Evolutionary conservation across 2,329 filamentous ascomycete genomes (phyloP).

Genomic region (Dichotomopilus funicola): DNA sequence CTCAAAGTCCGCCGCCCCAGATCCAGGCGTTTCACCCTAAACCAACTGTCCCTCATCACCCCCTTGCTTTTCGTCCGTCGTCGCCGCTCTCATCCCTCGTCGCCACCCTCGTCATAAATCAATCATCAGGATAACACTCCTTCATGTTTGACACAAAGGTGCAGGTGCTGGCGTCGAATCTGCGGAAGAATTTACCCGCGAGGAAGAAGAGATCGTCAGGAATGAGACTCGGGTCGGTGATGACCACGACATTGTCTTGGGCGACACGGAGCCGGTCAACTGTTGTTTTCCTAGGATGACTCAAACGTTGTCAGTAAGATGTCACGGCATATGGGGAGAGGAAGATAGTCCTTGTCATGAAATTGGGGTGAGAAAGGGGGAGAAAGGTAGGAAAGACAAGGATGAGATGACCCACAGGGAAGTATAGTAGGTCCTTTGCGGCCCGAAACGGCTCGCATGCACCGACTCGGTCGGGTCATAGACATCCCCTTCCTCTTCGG

Average conservation of each 20-base stretch:
- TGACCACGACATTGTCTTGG: slow-evolving; percentile 71
- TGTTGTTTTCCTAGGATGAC: slow-evolving; percentile 43
- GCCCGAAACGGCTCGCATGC: slow-evolving; percentile 47
- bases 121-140: slow-evolving; percentile 86
- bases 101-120: background rate
- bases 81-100: background rate
- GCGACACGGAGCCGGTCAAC: slow-evolving; percentile 65
- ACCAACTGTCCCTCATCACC: too few relatives aligned
- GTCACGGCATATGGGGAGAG: background rate
- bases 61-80: too few relatives aligned
- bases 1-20: too few relatives aligned
- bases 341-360: background rate
- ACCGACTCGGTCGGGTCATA: slow-evolving; percentile 12
- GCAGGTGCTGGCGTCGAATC: slow-evolving; percentile 62
- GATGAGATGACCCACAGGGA: slow-evolving; percentile 62
- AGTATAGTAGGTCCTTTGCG: slow-evolving; percentile 73
- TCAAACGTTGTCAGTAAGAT: slow-evolving; percentile 22
- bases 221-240: slow-evolving; percentile 42
- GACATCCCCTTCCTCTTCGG: slow-evolving; percentile 47
- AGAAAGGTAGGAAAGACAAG: background rate
- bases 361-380: too few relatives aligned
- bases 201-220: slow-evolving; percentile 55
- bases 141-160: slow-evolving; percentile 74
- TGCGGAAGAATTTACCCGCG: slow-evolving; percentile 82
- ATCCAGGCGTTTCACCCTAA: too few relatives aligned